Conservation (phyloP, 192 early-diverging fungal genomes). For the Geranomyces variabilis region DNA sequence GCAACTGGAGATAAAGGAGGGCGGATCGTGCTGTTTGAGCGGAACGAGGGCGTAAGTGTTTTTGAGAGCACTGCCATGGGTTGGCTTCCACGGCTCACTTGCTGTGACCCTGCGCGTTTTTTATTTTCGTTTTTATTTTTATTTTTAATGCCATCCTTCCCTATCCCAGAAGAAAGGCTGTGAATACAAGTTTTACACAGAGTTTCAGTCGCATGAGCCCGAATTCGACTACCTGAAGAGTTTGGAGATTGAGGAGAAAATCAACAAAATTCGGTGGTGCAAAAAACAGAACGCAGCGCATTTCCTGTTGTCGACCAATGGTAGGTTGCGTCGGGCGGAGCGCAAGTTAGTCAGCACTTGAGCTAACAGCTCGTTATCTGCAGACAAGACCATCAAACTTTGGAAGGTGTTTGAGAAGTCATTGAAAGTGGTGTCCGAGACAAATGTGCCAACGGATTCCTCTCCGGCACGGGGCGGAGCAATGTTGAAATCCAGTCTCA, state of each 20-base stretch:
- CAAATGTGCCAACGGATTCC: conserved; percentile 74
- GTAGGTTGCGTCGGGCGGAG: conserved; percentile 54
- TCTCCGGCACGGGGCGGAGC: background rate
- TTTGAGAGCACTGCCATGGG: too few relatives aligned
- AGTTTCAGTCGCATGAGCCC: conserved; percentile 99
- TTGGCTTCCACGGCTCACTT: background rate
- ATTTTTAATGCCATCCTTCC: background rate
- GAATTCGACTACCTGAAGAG: conserved; percentile 99
- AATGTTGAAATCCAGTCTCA: conserved; percentile 27
- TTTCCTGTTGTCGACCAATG: conserved; percentile 96
- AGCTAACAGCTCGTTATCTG: background rate
- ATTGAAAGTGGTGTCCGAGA: conserved; percentile 93
- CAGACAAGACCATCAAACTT: conserved; percentile 99
- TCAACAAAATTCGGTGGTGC: conserved; percentile 99
- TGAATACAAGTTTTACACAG: conserved; percentile 99
- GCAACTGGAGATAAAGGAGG: conserved; percentile 98
- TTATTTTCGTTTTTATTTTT: background rate
- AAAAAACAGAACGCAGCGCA: conserved; percentile 93
- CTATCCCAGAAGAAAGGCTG: conserved; percentile 99
- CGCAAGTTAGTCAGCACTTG: too few relatives aligned
- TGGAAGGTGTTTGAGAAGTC: conserved; percentile 99
- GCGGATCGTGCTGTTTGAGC: conserved; percentile 96
- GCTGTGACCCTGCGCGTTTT: background rate
- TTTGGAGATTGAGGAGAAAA: conserved; percentile 99
- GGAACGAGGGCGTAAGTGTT: conserved; percentile 89